A percentile compares a stretch with the other conserved stretches of the same genome.
These are phyloP conservation scores for Agrostemma githago DNA, from an alignment of 148 eudicot species.

Conservation along the genomic window DNA sequence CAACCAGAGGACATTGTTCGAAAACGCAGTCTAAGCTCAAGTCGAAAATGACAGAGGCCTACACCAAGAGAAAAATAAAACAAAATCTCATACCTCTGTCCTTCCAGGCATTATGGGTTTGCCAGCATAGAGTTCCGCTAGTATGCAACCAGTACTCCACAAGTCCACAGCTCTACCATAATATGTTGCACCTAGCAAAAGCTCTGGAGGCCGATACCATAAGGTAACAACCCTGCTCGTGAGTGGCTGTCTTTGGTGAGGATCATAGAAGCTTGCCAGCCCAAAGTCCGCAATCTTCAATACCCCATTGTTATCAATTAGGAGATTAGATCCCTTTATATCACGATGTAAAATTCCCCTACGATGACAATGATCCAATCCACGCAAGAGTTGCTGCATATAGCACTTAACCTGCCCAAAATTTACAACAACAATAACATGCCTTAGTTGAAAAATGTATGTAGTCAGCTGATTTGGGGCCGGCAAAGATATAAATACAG, in stretches of 20 bases:
- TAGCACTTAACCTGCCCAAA: slow-evolving; percentile 72
- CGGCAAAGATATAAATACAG: neutral
- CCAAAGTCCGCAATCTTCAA: slow-evolving; percentile 92
- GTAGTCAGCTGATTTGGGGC: neutral
- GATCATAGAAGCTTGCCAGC: slow-evolving; percentile 70
- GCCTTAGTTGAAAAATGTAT: neutral
- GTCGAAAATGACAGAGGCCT: neutral
- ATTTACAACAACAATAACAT: neutral
- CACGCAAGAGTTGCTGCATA: slow-evolving; percentile 71
- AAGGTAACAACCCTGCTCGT: slow-evolving; percentile 88
- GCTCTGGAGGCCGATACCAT: slow-evolving; percentile 91
- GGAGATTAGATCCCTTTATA: slow-evolving; percentile 78
- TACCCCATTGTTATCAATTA: slow-evolving; percentile 69
- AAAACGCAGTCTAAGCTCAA: neutral
- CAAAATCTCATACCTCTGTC: slow-evolving; percentile 58
- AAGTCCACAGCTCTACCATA: slow-evolving; percentile 76
- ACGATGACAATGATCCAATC: slow-evolving; percentile 83
- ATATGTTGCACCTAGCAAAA: slow-evolving; percentile 75
- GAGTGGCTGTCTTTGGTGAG: slow-evolving; percentile 50
- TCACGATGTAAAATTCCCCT: slow-evolving; percentile 71
- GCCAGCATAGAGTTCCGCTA: slow-evolving; percentile 81
- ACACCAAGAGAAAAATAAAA: neutral
- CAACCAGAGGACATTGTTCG: neutral
- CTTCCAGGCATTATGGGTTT: slow-evolving; percentile 88
- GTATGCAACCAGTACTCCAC: slow-evolving; percentile 90